Evolutionary conservation across 192 early-diverging fungal genomes (phyloP), one percentile per base, ranked within the genome.

Genomic region (Geranomyces variabilis): DNA sequence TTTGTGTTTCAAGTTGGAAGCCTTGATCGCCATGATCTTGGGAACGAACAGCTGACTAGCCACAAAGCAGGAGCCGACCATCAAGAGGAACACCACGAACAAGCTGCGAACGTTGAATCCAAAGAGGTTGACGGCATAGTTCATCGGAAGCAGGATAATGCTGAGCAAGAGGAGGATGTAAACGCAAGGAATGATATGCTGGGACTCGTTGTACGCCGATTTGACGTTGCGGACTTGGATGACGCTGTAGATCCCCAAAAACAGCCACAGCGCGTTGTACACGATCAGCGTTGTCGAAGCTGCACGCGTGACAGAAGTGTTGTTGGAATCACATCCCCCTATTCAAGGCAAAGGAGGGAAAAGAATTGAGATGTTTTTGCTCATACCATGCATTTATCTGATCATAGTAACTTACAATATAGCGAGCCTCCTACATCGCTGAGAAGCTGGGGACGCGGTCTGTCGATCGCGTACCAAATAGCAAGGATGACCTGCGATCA

Each of bases 161-260:
- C 24, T 29, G n/a, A 62, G 24, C 30, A 62, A 31, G n/a, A 62
- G n/a, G 14, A 62, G 36, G 13, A 47, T 66, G 43, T 66, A 66
- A 47, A 66, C 44, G 63, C 43, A 66, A 9, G 41, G 34, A 13
- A 66, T 41, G 45, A 66, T 66, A 41, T 66, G 63, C 45, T 66
- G 63, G n/a, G 41, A 46, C 45, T 66, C 63, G 63, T 66, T 66
- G 63, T 26, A 66, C 17, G 63, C 63, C 34, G 63, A 66, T 41
- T 66, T 66, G 41, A 66, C 63, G 30, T 66, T 66, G 43, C 63
- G 63, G 34, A 66, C 63, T 66, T 66, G 26, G 24, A 46, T 14
- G 41, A 43, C 63, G 30, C 34, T 44, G 30, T 66, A 66, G 1
- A 66, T 47, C 8, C 63, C 63, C n/a, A 47, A 21, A 15, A 66